phyloP scores from a whole-genome alignment of 139 green algal species.

The Gonium pectorale region DNA sequence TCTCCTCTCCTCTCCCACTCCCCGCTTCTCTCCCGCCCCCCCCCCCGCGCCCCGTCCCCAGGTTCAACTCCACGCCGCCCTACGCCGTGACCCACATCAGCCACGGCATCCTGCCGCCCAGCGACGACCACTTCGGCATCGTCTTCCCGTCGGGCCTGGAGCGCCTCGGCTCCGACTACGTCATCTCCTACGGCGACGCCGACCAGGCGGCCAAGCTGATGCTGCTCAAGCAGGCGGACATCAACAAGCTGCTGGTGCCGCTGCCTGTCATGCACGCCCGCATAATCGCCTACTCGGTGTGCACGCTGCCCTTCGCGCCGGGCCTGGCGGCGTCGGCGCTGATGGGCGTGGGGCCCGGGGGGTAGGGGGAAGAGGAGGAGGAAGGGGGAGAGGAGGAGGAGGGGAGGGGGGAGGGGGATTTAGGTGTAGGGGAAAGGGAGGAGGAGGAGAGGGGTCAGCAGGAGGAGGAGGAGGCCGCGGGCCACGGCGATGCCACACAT shows the following conservation, averaged over 20 bases:
- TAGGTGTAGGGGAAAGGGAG: too few species aligned
- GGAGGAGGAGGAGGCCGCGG: too few species aligned
- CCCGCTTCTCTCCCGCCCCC: not conserved
- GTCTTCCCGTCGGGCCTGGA: constrained; percentile 18
- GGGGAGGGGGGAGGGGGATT: too few species aligned
- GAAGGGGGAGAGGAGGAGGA: too few species aligned
- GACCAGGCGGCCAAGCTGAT: constrained; percentile 29
- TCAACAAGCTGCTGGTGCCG: constrained; percentile 30
- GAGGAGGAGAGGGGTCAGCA: too few species aligned
- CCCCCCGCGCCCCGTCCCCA: not conserved
- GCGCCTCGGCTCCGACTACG: not conserved
- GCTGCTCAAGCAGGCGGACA: not conserved
- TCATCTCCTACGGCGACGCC: constrained; percentile 19
- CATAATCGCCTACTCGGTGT: not conserved
- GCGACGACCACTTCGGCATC: constrained; percentile 27
- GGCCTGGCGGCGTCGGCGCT: too few species aligned
- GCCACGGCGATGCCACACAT: too few species aligned
- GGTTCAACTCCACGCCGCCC: constrained; percentile 17
- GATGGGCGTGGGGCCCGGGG: too few species aligned
- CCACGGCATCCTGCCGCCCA: constrained; percentile 34
- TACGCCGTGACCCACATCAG: constrained; percentile 25
- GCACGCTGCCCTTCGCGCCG: constrained; percentile 13
- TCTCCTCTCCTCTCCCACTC: too few species aligned
- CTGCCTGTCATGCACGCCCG: not conserved
- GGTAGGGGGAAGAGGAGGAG: too few species aligned